Conservation (phyloP, 2,329 filamentous ascomycete species). For the Phaeosphaeria sp. region DNA sequence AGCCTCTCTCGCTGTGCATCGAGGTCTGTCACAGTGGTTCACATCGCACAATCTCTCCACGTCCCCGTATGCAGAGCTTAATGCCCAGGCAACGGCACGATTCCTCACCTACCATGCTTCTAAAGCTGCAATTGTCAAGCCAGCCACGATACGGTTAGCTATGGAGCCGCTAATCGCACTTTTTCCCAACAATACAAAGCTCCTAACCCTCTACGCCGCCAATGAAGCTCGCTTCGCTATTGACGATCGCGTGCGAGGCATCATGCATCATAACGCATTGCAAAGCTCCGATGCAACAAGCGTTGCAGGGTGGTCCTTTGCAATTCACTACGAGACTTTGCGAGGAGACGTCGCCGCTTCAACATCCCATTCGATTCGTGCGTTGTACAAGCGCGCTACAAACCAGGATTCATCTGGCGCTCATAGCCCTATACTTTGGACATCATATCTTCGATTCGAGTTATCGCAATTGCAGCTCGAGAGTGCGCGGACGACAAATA, state of each 20-base stretch:
- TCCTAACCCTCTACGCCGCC: slow-evolving; percentile 75
- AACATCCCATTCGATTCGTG: slow-evolving; percentile 61
- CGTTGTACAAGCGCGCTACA: slow-evolving; percentile 63
- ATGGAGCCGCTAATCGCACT: slow-evolving; percentile 65
- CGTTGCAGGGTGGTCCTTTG: slow-evolving; percentile 61
- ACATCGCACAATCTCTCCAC: slow-evolving; percentile 21
- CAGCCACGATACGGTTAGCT: slow-evolving; percentile 67
- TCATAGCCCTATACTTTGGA: slow-evolving; percentile 41
- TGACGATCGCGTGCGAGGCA: slow-evolving; percentile 75
- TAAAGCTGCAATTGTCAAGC: slow-evolving; percentile 69
- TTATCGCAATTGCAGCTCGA: slow-evolving; percentile 21
- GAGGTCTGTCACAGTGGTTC: slow-evolving; percentile 29
- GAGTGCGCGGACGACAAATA: slow-evolving; percentile 9
- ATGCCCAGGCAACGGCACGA: slow-evolving; percentile 72
- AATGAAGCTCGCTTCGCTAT: slow-evolving; percentile 75
- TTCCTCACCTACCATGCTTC: slow-evolving; percentile 72
- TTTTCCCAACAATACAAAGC: slow-evolving; percentile 79
- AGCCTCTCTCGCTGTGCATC: slow-evolving; percentile 49
- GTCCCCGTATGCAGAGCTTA: slow-evolving; percentile 61
- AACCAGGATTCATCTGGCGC: slow-evolving; percentile 26
- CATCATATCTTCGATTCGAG: slow-evolving; percentile 42
- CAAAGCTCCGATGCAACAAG: slow-evolving; percentile 37
- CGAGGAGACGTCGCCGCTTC: slow-evolving; percentile 47
- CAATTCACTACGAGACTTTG: slow-evolving; percentile 62
- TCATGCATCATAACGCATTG: slow-evolving; percentile 58